phyloP scores from a whole-genome alignment of 2,329 filamentous ascomycete genomes.

The Nemania serpens region DNA sequence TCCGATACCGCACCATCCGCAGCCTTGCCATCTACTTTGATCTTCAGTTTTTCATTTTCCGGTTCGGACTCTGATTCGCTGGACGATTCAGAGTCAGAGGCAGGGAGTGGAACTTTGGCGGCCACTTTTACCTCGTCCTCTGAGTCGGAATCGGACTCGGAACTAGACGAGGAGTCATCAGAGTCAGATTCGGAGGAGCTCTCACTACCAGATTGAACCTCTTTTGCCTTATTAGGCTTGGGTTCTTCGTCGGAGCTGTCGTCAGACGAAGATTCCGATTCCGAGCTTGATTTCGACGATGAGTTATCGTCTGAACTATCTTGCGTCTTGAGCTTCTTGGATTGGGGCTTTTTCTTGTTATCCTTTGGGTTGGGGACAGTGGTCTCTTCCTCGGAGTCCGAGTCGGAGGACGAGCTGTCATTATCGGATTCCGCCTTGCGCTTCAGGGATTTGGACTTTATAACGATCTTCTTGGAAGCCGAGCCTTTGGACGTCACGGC shows the following conservation, averaged over 20 bases:
- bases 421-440: conserved; percentile 55
- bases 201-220: conserved; percentile 40
- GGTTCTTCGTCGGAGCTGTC: conserved; percentile 38
- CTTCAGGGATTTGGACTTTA: conserved; percentile 50
- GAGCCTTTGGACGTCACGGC: conserved; percentile 28
- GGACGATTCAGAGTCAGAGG: conserved; percentile 47
- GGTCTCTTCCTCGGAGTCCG: conserved; percentile 45
- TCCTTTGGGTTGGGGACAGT: conserved; percentile 46
- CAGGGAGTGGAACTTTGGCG: conserved; percentile 49
- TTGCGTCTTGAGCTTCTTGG: conserved; percentile 53
- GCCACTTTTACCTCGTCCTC: conserved; percentile 36
- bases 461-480: conserved; percentile 32
- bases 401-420: conserved; percentile 45
- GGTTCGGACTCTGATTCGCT: conserved; percentile 46
- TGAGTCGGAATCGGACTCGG: conserved; percentile 42
- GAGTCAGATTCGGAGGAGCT: conserved; percentile 46
- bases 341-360: conserved; percentile 47
- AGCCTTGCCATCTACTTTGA: conserved; percentile 30
- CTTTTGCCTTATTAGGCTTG: conserved; percentile 26
- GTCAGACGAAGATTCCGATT: conserved; percentile 36
- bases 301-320: conserved; percentile 44
- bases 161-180: conserved; percentile 32
- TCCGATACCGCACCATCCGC: conserved; percentile 44
- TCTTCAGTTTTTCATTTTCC: conserved; percentile 43
- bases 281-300: conserved; percentile 42